Conservation (phyloP, 2,329 filamentous ascomycete genomes). For the Xylaria arbuscula region DNA sequence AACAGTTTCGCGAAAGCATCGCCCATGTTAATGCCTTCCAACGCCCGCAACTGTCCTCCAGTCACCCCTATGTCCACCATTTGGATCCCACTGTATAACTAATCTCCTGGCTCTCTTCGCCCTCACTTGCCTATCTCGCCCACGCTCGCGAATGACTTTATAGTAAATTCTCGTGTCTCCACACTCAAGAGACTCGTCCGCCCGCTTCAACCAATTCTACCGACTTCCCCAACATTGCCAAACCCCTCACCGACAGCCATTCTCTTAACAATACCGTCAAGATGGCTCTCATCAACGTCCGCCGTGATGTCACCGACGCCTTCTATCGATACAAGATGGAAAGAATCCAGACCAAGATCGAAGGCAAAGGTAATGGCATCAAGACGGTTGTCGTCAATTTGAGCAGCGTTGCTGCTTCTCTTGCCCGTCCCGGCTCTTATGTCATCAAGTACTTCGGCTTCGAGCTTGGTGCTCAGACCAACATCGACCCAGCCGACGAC, state of each 20-base stretch:
- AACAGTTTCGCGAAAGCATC: constrained; percentile 57
- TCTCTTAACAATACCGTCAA: constrained; percentile 61
- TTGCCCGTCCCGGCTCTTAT: constrained; percentile 91
- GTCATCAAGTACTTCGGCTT: constrained; percentile 99
- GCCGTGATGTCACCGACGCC: constrained; percentile 95
- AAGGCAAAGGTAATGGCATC: constrained; percentile 99
- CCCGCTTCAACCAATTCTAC: constrained; percentile 32
- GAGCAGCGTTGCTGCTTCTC: constrained; percentile 89
- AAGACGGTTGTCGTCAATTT: constrained; percentile 99
- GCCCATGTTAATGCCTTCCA: constrained; percentile 67
- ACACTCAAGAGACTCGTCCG: constrained; percentile 44
- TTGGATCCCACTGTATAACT: constrained; percentile 65
- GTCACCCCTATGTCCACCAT: constrained; percentile 67
- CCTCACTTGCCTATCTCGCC: constrained; percentile 51
- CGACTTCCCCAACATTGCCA: constrained; percentile 34
- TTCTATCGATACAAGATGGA: constrained; percentile 99
- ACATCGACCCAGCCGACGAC: constrained; percentile 95
- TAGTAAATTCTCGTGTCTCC: constrained; percentile 40
- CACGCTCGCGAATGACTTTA: constrained; percentile 49
- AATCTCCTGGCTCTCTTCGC: constrained; percentile 60
- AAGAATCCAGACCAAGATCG: constrained; percentile 96
- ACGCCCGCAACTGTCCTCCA: constrained; percentile 60
- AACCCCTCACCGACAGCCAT: constrained; percentile 35
- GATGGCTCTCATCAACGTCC: constrained; percentile 99
- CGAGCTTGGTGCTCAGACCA: constrained; percentile 98